A percentile compares a stretch with the other conserved stretches of the same genome.
phyloP scores from a whole-genome alignment of 208 protist genomes.

The Phytomonas serpens region DNA sequence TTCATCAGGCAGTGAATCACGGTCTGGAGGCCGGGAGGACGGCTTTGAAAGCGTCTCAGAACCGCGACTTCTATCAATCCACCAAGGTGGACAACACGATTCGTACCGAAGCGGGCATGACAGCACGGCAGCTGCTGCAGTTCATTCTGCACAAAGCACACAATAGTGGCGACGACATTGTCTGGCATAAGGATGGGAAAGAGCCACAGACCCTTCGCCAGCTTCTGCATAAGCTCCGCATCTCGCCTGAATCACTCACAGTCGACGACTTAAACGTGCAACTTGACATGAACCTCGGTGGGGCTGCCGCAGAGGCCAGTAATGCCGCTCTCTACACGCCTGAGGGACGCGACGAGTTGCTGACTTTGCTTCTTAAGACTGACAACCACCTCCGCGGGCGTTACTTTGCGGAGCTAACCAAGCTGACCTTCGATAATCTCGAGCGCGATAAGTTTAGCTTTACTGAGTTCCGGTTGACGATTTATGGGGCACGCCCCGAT shows the following conservation, averaged over 20 bases:
- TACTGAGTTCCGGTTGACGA: slow-evolving; percentile 82
- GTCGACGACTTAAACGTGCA: slow-evolving; percentile 96
- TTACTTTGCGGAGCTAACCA: slow-evolving; percentile 96
- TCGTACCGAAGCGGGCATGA: slow-evolving; percentile 93
- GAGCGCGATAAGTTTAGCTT: slow-evolving; percentile 94
- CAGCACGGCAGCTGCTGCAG: slow-evolving; percentile 89
- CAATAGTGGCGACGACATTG: slow-evolving; percentile 91
- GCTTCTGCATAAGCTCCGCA: slow-evolving; percentile 55
- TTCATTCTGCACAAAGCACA: slow-evolving; percentile 94
- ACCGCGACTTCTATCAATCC: slow-evolving; percentile 93
- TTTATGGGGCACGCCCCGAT: slow-evolving; percentile 80
- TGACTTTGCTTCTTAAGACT: slow-evolving; percentile 97
- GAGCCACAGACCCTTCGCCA: slow-evolving; percentile 83
- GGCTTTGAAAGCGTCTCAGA: slow-evolving; percentile 68
- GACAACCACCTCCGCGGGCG: slow-evolving; percentile 96
- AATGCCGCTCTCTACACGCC: slow-evolving; percentile 10
- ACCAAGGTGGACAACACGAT: slow-evolving; percentile 96
- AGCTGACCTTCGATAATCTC: slow-evolving; percentile 94
- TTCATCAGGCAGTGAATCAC: slow-evolving; percentile 91
- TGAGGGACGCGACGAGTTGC: slow-evolving; percentile 62
- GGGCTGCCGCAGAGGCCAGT: slow-evolving; percentile 2
- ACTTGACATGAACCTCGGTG: slow-evolving; percentile 54
- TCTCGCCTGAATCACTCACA: slow-evolving; percentile 79
- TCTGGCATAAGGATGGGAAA: slow-evolving; percentile 66
- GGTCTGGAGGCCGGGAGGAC: slow-evolving; percentile 69